Base-by-base conservation (phyloP, 2,329 filamentous ascomycete genomes). In the Colletotrichum sp. region DNA sequence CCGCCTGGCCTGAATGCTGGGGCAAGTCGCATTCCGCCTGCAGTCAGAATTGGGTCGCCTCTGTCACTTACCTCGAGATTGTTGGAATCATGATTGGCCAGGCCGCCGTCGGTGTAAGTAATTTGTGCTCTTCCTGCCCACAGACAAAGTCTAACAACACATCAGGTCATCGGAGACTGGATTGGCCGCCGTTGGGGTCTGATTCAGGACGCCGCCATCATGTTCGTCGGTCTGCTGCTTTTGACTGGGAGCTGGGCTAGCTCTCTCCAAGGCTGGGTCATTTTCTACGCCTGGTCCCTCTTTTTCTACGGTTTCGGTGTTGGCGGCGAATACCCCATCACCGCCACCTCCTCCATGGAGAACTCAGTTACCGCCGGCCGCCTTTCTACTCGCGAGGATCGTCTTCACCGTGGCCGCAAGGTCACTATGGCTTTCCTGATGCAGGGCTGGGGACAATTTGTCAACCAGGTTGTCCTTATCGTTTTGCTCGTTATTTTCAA, bases 391-490 rank as follows among this genome's bases (percentile, higher is more conserved):
- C 94, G 93, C 77, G 95, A 98, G 70, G 96, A 99, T 84, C 95
- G 96, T 83, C 92, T 99, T 69, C 96, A 99, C 88, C 95, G 96
- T 86, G 96, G 96, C 78, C 95, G 96, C 82, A 98, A 98, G 85
- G 96, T 98, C 83, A 98, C 96, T 79, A 95, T 94, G 84, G 96
- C 96, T 74, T 99, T 99, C 88, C 86, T 99, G 86, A 98, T 99
- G 96, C 96, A 99, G 86, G 96, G 96, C 71, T 99, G 96, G 96
- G 96, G 96, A 79, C 96, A 99, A 85, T 95, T 98, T 84, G 89
- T 95, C 88, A 99, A 99, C 91, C 96, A 98, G 86, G 93, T 94
- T 80, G 86, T 98, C 73, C 91, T 99, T 78, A 98, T 99, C 81
- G 84, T 98, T 70, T 89, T 98, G 67, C 91, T 98, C 74, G 89